Conservation (phyloP, 2,329 filamentous ascomycete genomes). For the Curvularia spicifera region DNA sequence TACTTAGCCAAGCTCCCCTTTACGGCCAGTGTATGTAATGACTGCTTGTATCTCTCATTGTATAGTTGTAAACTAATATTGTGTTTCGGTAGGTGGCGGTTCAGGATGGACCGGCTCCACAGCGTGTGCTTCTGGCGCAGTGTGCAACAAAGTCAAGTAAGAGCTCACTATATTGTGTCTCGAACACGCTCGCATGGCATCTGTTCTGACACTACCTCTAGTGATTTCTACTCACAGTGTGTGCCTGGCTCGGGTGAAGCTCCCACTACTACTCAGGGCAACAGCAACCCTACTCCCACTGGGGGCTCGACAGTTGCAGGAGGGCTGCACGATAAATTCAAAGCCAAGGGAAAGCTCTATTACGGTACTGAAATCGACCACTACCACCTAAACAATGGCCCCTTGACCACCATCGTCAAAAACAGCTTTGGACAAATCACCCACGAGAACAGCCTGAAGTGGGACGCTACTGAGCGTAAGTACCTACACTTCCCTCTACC, state of each 20-base stretch:
- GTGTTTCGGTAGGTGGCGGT: background rate
- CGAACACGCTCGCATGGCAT: background rate
- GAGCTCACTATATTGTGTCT: background rate
- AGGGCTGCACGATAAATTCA: conserved; percentile 46
- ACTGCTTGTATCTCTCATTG: too few species aligned
- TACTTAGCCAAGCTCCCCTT: conserved; percentile 19
- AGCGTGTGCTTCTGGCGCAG: conserved; percentile 47
- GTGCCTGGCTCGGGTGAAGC: conserved; percentile 19
- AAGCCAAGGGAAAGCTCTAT: conserved; percentile 70
- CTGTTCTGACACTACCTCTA: conserved; percentile 24
- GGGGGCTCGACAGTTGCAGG: conserved; percentile 1
- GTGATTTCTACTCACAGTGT: conserved; percentile 58
- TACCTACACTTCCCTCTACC: conserved; percentile 25
- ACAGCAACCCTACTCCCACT: conserved; percentile 11
- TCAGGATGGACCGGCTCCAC: conserved; percentile 52
- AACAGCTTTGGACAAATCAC: conserved; percentile 67
- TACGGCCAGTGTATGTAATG: conserved; percentile 54
- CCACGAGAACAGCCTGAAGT: conserved; percentile 73
- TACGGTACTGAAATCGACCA: conserved; percentile 66
- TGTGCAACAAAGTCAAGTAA: conserved; percentile 41
- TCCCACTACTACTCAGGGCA: background rate
- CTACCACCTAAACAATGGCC: conserved; percentile 59
- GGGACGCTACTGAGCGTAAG: conserved; percentile 62
- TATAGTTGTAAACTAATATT: background rate
- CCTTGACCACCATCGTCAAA: conserved; percentile 64